Conservation (phyloP, 116 monocot genomes). For the Papilionanthe hybrid region DNA sequence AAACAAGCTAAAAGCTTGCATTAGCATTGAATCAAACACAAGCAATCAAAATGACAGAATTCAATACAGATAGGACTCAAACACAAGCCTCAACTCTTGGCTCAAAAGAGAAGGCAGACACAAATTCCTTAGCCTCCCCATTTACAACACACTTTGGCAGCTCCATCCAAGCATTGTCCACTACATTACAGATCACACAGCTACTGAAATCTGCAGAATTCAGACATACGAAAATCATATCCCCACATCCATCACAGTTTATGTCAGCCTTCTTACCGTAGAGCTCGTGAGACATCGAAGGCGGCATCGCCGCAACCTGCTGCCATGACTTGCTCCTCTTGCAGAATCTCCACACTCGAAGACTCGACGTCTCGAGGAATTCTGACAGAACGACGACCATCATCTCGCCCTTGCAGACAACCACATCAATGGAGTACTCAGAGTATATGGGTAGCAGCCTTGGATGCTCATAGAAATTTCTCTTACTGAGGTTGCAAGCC, state of each 20-base stretch:
- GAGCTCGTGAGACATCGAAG: slow-evolving; percentile 71
- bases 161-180: slow-evolving; percentile 49
- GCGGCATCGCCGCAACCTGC: slow-evolving; percentile 77
- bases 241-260: slow-evolving; percentile 62
- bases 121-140: slow-evolving; percentile 52
- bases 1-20: too few relatives aligned
- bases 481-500: slow-evolving; percentile 47
- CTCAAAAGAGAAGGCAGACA: slow-evolving; percentile 80
- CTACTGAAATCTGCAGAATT: slow-evolving; percentile 48
- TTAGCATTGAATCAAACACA: background rate
- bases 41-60: too few relatives aligned
- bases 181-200: slow-evolving; percentile 41
- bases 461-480: slow-evolving; percentile 47
- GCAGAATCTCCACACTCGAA: slow-evolving; percentile 69
- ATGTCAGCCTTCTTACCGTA: slow-evolving; percentile 66
- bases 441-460: slow-evolving; percentile 55
- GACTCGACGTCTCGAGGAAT: slow-evolving; percentile 67
- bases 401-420: slow-evolving; percentile 61
- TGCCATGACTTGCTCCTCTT: slow-evolving; percentile 36
- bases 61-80: slow-evolving; percentile 15
- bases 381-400: slow-evolving; percentile 68
- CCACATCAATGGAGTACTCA: slow-evolving; percentile 80
- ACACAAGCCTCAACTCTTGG: slow-evolving; percentile 74
- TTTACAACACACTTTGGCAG: slow-evolving; percentile 53
- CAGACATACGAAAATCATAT: slow-evolving; percentile 52